Evolutionary conservation across 805 yeast species (phyloP).

Genomic region (Teunomyces barrocoloradensis): DNA sequence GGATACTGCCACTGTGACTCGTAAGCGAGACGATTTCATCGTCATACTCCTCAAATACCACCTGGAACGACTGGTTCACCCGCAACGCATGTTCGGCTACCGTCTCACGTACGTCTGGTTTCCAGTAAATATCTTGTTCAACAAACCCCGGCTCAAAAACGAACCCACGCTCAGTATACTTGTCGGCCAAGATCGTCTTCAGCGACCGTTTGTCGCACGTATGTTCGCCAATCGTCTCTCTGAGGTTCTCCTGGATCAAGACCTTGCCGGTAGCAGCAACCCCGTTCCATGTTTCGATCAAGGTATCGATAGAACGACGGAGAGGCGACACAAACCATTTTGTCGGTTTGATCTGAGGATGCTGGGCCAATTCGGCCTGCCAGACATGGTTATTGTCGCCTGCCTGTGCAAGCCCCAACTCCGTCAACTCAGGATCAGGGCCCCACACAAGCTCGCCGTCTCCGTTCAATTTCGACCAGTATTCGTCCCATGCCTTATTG

Average conservation of each 20-base stretch:
- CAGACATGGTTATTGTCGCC: conserved; percentile 41
- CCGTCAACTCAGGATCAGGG: conserved; percentile 51
- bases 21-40: conserved; percentile 41
- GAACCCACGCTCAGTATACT: conserved; percentile 38
- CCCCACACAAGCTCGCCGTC: conserved; percentile 51
- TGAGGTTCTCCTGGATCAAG: conserved; percentile 42
- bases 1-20: conserved; percentile 50
- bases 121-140: conserved; percentile 45
- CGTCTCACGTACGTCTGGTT: conserved; percentile 38
- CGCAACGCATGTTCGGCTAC: conserved; percentile 41
- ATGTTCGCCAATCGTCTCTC: conserved; percentile 52
- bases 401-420: conserved; percentile 45
- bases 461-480: conserved; percentile 44
- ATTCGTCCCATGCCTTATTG: conserved; percentile 42
- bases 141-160: conserved; percentile 42
- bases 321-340: conserved; percentile 50
- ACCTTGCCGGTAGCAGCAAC: conserved; percentile 25
- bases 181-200: conserved; percentile 32
- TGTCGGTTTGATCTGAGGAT: conserved; percentile 29
- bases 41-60: conserved; percentile 23
- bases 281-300: conserved; percentile 45
- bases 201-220: conserved; percentile 48
- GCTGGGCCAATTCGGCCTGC: conserved; percentile 33
- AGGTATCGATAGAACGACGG: conserved; percentile 49
- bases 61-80: conserved; percentile 34